Evolutionary conservation across 306 rosid genomes (phyloP).

Genomic region (Quercus alba): DNA sequence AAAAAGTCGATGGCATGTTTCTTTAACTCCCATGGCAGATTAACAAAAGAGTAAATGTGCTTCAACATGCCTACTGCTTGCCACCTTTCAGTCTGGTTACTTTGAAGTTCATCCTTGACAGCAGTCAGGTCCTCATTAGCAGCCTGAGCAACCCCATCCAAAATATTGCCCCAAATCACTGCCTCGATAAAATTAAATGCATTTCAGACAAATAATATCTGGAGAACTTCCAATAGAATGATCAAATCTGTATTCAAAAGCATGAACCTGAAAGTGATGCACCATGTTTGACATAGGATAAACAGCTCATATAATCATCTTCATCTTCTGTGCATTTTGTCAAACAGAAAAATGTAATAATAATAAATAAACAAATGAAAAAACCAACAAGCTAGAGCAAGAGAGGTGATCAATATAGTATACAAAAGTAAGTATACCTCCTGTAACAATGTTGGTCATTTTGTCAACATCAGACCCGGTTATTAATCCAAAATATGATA

Average conservation of each 20-base stretch:
- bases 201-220: constrained; percentile 17
- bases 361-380: background rate
- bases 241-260: constrained; percentile 12
- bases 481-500: constrained; percentile 68
- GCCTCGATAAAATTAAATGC: constrained; percentile 19
- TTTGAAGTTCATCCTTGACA: constrained; percentile 54
- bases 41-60: constrained; percentile 51
- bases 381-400: constrained; percentile 11
- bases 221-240: background rate
- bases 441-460: constrained; percentile 40
- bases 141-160: constrained; percentile 51
- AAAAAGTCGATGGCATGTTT: constrained; percentile 63
- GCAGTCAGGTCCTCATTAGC: constrained; percentile 49
- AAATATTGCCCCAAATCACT: constrained; percentile 80
- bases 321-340: constrained; percentile 48
- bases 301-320: constrained; percentile 46
- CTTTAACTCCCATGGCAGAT: constrained; percentile 76
- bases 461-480: constrained; percentile 53
- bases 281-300: constrained; percentile 67
- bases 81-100: constrained; percentile 70
- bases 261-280: constrained; percentile 80
- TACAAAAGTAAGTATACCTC: constrained; percentile 45
- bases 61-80: constrained; percentile 77
- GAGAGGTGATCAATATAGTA: constrained; percentile 3
- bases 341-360: background rate